These are phyloP conservation scores for Phytophthora meadii DNA, from an alignment of 352 stramenopile species.

Conservation along the genomic window DNA sequence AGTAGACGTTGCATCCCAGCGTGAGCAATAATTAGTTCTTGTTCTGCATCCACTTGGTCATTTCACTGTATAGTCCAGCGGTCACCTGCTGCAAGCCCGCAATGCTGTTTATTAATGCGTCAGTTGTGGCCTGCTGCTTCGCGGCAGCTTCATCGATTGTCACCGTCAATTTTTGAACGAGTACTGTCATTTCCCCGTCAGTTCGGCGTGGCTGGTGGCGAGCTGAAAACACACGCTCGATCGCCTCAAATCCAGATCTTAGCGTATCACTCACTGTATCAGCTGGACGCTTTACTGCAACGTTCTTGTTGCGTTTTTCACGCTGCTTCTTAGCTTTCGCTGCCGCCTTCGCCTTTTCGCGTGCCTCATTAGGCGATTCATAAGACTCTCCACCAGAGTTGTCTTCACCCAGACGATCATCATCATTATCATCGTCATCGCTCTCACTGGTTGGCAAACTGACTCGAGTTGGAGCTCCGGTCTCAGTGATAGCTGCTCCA, in stretches of 20 bases:
- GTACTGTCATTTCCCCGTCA: no score
- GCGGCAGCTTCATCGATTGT: no score
- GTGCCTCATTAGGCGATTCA: slow-evolving; percentile 2
- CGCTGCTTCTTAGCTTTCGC: slow-evolving; percentile 3
- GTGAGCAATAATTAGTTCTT: no score
- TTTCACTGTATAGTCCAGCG: no score
- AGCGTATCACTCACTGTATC: slow-evolving; percentile 10
- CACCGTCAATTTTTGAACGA: no score
- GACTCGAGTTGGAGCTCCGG: neutral
- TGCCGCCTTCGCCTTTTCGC: neutral
- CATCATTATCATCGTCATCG: neutral
- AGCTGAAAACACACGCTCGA: slow-evolving; percentile 7
- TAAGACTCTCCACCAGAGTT: no score
- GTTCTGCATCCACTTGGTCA: no score
- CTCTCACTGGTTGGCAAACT: neutral
- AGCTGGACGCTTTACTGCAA: neutral
- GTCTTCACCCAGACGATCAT: no score
- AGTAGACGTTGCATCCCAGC: no score
- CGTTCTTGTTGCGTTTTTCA: neutral
- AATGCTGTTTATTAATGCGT: no score
- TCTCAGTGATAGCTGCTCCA: slow-evolving; percentile 15
- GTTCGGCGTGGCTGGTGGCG: neutral
- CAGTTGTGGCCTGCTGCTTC: no score
- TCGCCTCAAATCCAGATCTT: neutral
- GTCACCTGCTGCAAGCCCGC: no score